Percentiles rank a stretch among this genome's conserved stretches.
phyloP scores from a whole-genome alignment of 352 stramenopile genomes.

The Pythium apleroticum region DNA sequence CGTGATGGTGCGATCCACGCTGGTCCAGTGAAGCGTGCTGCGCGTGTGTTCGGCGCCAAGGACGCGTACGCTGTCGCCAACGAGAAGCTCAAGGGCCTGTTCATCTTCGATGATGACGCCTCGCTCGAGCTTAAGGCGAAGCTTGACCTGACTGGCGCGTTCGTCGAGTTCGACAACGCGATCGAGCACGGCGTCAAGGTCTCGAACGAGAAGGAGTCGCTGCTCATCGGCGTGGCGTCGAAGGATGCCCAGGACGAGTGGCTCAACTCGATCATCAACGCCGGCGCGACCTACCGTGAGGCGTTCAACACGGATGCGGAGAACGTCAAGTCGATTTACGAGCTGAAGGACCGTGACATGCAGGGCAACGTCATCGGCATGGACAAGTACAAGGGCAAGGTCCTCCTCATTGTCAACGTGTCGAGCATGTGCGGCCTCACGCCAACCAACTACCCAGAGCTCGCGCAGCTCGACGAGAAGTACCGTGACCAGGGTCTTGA shows the following conservation, averaged over 20 bases:
- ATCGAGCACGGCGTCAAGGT: slow-evolving; percentile 51
- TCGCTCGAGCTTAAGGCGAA: slow-evolving; percentile 11
- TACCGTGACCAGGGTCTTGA: slow-evolving; percentile 56
- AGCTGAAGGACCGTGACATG: slow-evolving; percentile 62
- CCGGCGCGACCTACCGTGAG: slow-evolving; percentile 46
- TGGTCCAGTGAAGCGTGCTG: slow-evolving; percentile 15
- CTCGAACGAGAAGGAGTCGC: slow-evolving; percentile 29
- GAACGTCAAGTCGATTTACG: slow-evolving; percentile 66
- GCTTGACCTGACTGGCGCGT: slow-evolving; percentile 25
- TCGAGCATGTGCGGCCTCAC: slow-evolving; percentile 22
- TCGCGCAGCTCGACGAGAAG: slow-evolving; percentile 36
- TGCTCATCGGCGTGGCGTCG: slow-evolving; percentile 34
- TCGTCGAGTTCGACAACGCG: slow-evolving; percentile 25
- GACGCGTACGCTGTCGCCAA: slow-evolving; percentile 22
- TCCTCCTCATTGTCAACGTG: slow-evolving; percentile 24
- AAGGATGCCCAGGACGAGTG: slow-evolving; percentile 47
- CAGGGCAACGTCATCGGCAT: slow-evolving; percentile 57
- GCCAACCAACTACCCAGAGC: slow-evolving; percentile 64
- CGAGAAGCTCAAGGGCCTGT: slow-evolving; percentile 32
- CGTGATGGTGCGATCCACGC: slow-evolving; percentile 25
- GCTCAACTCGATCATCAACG: slow-evolving; percentile 45
- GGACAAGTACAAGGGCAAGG: slow-evolving; percentile 37
- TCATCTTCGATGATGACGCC: slow-evolving; percentile 40
- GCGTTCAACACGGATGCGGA: slow-evolving; percentile 34
- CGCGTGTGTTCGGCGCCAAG: slow-evolving; percentile 12